Evolutionary conservation across 768 basidiomycete genomes (phyloP), one percentile per base, ranked within the genome.

Genomic region (Coprinopsis marcescibilis): DNA sequence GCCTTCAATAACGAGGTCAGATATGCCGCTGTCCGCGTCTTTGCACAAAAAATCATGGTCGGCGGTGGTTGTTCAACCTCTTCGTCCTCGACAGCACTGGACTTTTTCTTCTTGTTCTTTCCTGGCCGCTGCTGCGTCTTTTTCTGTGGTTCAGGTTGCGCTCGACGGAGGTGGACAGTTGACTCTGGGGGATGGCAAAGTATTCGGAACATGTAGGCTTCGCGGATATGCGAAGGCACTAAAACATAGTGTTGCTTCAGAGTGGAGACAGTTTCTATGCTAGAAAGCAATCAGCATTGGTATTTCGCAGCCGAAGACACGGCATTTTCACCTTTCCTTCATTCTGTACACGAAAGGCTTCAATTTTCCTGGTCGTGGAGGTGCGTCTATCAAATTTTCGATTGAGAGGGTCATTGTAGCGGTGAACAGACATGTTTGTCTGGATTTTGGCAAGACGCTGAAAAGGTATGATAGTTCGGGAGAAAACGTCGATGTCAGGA

Each of bases 341-440:
- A 88, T 88, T 30, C 87, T 72, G 63, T 96, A 84, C 20, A 96
- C 73, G 58, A 94, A 95, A 1, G 92, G 90, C 52, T 77, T 81
- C 58, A 83, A 75, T 65, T 95, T 98, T 3, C 94, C 95, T 0
- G 76, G 72, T 53, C 79, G 75, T 2, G 93, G 90, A 5, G 81
- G 66, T 15, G 83, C 81, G 29, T 76, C 71, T 4, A 83, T 85
- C 17, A 97, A 60, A 6, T 76, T 71, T 57, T 94, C 88, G 48
- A 99, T 89, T 0, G 91, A 79, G 4, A 83, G 76, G 3, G 92
- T 94, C 51, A 95, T 69, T 1, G 96, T 99, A 0, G 96, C 96
- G 0, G 96, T 99, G 66, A 98, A 98, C 33, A 99, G 75, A 56
- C 92, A 89, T 0, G 95, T 98, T 62, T 98, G 95, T n/a, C 96